phyloP scores from a whole-genome alignment of 768 basidiomycete species.

The Boletus reticulatus region DNA sequence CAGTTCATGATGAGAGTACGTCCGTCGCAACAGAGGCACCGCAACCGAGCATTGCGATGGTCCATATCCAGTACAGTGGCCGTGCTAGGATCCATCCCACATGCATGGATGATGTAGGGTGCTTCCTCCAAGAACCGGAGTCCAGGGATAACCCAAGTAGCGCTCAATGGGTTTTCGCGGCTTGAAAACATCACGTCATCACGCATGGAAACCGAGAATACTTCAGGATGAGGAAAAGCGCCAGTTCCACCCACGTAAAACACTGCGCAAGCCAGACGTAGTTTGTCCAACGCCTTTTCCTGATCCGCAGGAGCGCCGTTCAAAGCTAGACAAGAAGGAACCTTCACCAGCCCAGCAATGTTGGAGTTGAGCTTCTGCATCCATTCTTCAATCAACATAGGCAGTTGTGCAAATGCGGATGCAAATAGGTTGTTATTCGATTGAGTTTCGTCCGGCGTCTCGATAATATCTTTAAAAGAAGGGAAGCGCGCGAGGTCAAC shows the following conservation, averaged over 20 bases:
- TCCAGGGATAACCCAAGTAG: not conserved
- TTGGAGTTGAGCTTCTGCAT: slow-evolving; percentile 3
- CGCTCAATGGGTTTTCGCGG: not conserved
- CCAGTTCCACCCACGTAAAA: not conserved
- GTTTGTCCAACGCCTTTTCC: not conserved
- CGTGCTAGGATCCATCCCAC: slow-evolving; percentile 11
- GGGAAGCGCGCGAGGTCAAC: slow-evolving; percentile 11
- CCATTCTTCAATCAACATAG: slow-evolving; percentile 9
- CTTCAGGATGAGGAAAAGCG: not conserved
- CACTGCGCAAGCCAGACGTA: slow-evolving; percentile 10
- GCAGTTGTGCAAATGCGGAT: slow-evolving; percentile 13
- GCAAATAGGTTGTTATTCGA: not conserved
- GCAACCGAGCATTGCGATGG: slow-evolving; percentile 11
- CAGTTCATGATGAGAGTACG: slow-evolving; percentile 5
- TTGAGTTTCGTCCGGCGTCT: not conserved
- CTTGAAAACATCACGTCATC: not conserved
- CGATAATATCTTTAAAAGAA: slow-evolving; percentile 11
- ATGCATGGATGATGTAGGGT: slow-evolving; percentile 7
- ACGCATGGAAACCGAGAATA: not conserved
- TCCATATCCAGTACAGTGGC: slow-evolving; percentile 12
- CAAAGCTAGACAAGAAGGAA: slow-evolving; percentile 1
- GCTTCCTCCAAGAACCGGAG: slow-evolving; percentile 11
- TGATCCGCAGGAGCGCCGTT: not conserved
- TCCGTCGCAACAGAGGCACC: slow-evolving; percentile 4
- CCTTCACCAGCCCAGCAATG: slow-evolving; percentile 6